Evolutionary conservation across 169 alveolate species (phyloP).

Genomic region (Eimeria tenella): DNA sequence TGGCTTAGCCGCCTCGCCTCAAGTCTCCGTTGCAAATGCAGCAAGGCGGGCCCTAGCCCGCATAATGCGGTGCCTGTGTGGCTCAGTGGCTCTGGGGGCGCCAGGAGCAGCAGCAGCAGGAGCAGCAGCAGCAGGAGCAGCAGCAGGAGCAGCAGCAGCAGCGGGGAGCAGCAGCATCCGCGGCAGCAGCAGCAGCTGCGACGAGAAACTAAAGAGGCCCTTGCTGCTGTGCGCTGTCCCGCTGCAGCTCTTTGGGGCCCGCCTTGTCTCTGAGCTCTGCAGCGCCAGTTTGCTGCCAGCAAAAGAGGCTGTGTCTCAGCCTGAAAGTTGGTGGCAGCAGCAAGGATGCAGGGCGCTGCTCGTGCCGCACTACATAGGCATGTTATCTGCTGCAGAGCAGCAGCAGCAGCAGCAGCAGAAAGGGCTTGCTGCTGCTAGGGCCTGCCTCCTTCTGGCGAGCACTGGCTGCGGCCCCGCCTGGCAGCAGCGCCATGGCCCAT

Average conservation of each 20-base stretch:
- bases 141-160: neutral
- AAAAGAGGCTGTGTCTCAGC: too few relatives aligned
- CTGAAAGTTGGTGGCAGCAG: slow-evolving; percentile 36
- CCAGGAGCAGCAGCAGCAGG: neutral
- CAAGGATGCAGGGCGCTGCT: slow-evolving; percentile 9
- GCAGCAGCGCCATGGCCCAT: slow-evolving; percentile 33
- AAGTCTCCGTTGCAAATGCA: neutral
- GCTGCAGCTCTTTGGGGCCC: neutral
- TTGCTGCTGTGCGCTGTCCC: neutral
- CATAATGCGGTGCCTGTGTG: neutral
- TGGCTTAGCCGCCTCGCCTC: neutral
- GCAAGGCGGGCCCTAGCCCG: slow-evolving; percentile 3
- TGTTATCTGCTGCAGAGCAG: neutral
- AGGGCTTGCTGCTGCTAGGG: slow-evolving; percentile 43
- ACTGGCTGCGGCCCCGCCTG: slow-evolving; percentile 4
- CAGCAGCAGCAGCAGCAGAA: neutral
- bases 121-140: neutral
- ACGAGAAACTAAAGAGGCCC: neutral
- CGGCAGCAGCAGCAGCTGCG: neutral
- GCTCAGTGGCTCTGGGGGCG: neutral
- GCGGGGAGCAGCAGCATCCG: slow-evolving; percentile 2
- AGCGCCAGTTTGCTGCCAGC: neutral
- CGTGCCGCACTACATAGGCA: neutral
- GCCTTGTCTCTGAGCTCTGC: neutral
- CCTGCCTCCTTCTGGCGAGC: neutral